Conservation (phyloP, 495 filamentous ascomycete genomes). For the Aspergillus affinis region DNA sequence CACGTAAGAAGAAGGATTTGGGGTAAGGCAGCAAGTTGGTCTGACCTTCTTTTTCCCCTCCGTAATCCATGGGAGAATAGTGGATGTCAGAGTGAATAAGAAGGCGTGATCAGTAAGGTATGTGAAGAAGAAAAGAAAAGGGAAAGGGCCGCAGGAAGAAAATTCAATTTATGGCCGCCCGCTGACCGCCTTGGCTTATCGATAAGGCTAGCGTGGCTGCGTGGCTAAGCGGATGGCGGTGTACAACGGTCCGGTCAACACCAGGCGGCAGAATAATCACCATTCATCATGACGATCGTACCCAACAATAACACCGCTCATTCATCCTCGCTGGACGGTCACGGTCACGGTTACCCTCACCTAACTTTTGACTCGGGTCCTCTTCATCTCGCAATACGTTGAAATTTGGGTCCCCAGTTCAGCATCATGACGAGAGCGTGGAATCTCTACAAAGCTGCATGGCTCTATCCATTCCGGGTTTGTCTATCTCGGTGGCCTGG, state of each 20-base stretch:
- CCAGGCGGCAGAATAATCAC: constrained; percentile 2
- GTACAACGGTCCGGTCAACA: background rate
- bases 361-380: background rate
- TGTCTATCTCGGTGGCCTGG: constrained; percentile 12
- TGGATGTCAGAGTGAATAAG: constrained; percentile 51
- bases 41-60: constrained; percentile 54
- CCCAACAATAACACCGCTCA: too few species aligned
- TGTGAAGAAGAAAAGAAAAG: constrained; percentile 37
- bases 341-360: background rate
- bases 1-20: constrained; percentile 46
- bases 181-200: constrained; percentile 37
- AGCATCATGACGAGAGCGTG: constrained; percentile 22
- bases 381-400: background rate
- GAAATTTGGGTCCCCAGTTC: background rate
- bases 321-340: too few species aligned
- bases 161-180: constrained; percentile 21
- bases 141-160: constrained; percentile 29
- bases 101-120: constrained; percentile 44
- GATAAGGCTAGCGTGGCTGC: constrained; percentile 34
- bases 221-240: background rate
- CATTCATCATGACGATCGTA: background rate
- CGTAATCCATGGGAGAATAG: constrained; percentile 36
- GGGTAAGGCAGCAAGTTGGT: constrained; percentile 52
- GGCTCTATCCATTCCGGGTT: constrained; percentile 58
- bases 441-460: constrained; percentile 44